Percentiles rank a stretch among this genome's conserved stretches.
Evolutionary conservation across 306 rosid species (phyloP).

Genomic region (Vachellia collinsii): DNA sequence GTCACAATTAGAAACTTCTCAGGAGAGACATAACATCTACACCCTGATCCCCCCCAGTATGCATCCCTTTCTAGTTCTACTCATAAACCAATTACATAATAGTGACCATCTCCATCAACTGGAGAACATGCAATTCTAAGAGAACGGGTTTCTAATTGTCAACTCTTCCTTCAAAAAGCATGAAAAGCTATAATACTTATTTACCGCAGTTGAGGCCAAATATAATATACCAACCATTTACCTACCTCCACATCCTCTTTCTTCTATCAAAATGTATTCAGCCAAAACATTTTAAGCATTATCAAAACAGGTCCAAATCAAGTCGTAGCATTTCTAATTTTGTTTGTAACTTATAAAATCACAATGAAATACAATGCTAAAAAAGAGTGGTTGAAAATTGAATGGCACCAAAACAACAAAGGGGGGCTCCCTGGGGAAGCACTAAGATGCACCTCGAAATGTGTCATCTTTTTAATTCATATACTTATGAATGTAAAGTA

Average conservation of each 20-base stretch:
- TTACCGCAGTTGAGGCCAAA: not conserved
- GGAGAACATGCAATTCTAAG: not conserved
- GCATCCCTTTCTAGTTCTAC: not conserved
- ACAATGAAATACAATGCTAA: not conserved
- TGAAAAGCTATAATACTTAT: not conserved
- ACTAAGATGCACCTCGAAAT: not conserved
- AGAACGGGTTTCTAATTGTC: not conserved
- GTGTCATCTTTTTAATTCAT: not conserved
- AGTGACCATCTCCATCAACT: not conserved
- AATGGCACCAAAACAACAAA: not conserved
- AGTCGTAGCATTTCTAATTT: not conserved
- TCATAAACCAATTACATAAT: not conserved
- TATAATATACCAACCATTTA: not conserved
- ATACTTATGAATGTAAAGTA: not conserved
- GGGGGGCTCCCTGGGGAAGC: not conserved
- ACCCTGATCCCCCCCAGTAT: not conserved
- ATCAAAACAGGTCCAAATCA: not conserved
- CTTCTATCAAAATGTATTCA: not conserved
- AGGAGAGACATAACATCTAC: not conserved
- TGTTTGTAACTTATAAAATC: not conserved
- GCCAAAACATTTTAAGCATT: not conserved
- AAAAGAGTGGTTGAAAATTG: not conserved
- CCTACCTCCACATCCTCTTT: not conserved
- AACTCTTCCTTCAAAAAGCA: not conserved
- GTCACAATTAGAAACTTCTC: slow-evolving; percentile 34